These are phyloP conservation scores for Crucihimalaya himalaica DNA, from an alignment of 345 rosid species.

Conservation along the genomic window DNA sequence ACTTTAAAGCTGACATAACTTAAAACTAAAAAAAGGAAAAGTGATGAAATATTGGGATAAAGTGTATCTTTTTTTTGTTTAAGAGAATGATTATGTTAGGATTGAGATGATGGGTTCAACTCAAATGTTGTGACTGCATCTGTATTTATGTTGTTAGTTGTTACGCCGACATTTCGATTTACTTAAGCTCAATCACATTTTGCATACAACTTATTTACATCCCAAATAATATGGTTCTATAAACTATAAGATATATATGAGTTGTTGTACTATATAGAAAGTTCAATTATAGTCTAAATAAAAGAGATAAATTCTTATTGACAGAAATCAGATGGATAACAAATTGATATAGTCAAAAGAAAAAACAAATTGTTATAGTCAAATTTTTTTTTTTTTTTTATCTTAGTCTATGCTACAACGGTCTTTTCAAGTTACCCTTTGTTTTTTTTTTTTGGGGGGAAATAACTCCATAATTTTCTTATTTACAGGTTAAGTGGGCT, in stretches of 20 bases:
- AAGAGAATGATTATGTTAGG: conserved; percentile 30
- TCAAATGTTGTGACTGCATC: background rate
- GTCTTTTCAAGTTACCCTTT: background rate
- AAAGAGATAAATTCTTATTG: background rate
- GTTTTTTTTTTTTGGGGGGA: too few relatives aligned
- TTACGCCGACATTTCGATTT: background rate
- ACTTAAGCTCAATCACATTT: background rate
- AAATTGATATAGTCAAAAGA: background rate
- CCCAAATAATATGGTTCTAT: background rate
- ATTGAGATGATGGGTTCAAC: conserved; percentile 10
- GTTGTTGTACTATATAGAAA: background rate
- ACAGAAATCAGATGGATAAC: too few relatives aligned
- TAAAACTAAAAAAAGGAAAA: background rate
- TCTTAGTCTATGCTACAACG: background rate
- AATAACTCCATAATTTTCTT: background rate
- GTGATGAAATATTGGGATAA: background rate
- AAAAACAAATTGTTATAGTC: background rate
- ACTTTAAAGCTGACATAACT: conserved; percentile 11
- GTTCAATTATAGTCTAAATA: background rate
- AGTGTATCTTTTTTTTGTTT: background rate
- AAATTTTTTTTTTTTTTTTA: background rate
- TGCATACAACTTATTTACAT: background rate
- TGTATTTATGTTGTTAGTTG: conserved; percentile 8
- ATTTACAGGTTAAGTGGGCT: background rate
- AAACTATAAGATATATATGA: too few relatives aligned